phyloP scores from a whole-genome alignment of 2,329 filamentous ascomycete genomes.

The Chalaropsis ovoidea region DNA sequence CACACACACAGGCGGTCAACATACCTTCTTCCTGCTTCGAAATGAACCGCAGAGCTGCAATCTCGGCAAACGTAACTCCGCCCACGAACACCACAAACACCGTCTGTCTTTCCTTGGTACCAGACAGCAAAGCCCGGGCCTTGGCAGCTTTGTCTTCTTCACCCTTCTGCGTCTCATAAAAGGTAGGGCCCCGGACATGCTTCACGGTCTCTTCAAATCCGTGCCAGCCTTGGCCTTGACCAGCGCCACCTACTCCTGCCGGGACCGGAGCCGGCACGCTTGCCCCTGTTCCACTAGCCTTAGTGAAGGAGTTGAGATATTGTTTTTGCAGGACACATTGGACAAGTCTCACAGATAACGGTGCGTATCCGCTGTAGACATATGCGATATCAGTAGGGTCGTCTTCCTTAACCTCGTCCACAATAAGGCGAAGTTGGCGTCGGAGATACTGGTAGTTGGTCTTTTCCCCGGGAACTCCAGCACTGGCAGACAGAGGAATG shows the following conservation, averaged over 20 bases:
- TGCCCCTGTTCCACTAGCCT: conserved; percentile 42
- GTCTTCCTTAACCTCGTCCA: conserved; percentile 93
- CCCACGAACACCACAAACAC: conserved; percentile 95
- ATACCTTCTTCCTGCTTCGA: conserved; percentile 67
- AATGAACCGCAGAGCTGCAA: conserved; percentile 85
- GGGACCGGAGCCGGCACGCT: conserved; percentile 31
- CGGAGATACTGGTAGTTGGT: conserved; percentile 87
- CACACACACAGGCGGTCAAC: conserved; percentile 25
- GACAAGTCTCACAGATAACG: conserved; percentile 78
- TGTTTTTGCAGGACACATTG: conserved; percentile 91
- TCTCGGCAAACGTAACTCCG: conserved; percentile 93
- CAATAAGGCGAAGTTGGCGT: conserved; percentile 76
- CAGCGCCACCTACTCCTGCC: conserved; percentile 39
- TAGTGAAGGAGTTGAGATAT: conserved; percentile 61
- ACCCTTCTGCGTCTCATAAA: conserved; percentile 84
- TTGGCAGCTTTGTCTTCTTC: conserved; percentile 89
- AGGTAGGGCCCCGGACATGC: conserved; percentile 75
- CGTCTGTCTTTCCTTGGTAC: conserved; percentile 64
- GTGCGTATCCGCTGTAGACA: conserved; percentile 94
- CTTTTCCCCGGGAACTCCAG: conserved; percentile 52
- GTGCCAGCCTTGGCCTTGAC: conserved; percentile 66
- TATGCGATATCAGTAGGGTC: conserved; percentile 94
- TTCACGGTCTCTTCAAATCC: conserved; percentile 89
- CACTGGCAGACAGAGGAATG: conserved; percentile 58
- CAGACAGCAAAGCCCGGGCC: conserved; percentile 71